Base-by-base conservation (phyloP, 192 early-diverging fungal genomes). In the Linnemannia elongata region DNA sequence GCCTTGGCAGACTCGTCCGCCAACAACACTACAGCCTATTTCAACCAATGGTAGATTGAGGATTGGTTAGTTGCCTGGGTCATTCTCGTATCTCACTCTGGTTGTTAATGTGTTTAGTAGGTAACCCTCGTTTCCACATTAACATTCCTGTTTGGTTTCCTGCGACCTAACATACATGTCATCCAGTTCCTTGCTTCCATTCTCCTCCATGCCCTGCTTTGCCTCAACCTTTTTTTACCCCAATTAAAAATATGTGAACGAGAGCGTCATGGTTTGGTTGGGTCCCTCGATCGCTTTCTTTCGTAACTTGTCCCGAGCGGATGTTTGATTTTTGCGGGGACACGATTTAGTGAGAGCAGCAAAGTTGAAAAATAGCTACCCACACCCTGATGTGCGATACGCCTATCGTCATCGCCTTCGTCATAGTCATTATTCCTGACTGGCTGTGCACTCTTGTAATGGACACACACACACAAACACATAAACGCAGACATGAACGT, bases 1-100 rank as follows among this genome's bases (percentile, higher is more conserved):
- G 90, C 87, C 18, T 77, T 76, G 13, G 90, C 71, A 30, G 88
- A 66, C 39, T 93, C 81, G 49, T 90, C 89, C 33, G 85, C 90
- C 38, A 94, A 77, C 68, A 94, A 80, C n/a, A 60, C 68, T 4
- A 72, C 81, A 27, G 45, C 4, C 69, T 82, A 68, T 38, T 66
- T 33, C 3, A 4, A 15, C 13, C n/a, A 66, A 33, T 33, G 12
- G 13, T 66, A 66, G 20, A 17, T 66, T 15, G 12, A 15, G 27
- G 12, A 30, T 66, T 33, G 12, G 30, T 66, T 66, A 66, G 27
- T 15, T 66, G 30, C 8, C 30, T 33, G 15, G 60, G 30, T 4
- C 60, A 30, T 66, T 27, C 13, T 15, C 27, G 13, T 33, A 33
- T 33, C 7, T 30, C 13, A 15, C 44, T 22, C 1, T 57, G 55